Conservation (phyloP, 148 eudicot species). For the Limonium bicolor region DNA sequence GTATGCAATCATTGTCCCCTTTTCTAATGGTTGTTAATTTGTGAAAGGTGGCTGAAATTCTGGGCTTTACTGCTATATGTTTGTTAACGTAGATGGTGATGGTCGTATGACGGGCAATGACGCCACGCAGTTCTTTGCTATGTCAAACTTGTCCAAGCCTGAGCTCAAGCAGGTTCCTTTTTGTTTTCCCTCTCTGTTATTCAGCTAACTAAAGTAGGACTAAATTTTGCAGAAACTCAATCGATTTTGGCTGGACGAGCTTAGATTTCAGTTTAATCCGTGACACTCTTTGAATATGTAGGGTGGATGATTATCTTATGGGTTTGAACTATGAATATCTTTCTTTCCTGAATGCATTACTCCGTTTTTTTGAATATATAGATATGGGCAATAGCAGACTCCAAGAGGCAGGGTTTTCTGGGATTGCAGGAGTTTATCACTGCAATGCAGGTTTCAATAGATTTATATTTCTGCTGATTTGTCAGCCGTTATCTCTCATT, state of each 20-base stretch:
- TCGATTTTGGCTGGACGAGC: too few relatives aligned
- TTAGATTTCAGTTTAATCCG: neutral
- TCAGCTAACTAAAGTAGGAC: too few relatives aligned
- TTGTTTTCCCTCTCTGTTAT: too few relatives aligned
- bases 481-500: neutral
- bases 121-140: constrained; percentile 49
- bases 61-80: neutral
- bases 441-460: constrained; percentile 67
- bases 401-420: constrained; percentile 63
- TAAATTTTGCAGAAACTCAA: too few relatives aligned
- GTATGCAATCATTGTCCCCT: constrained; percentile 9
- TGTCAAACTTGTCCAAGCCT: constrained; percentile 53
- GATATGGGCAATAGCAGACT: constrained; percentile 87
- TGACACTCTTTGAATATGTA: too few relatives aligned
- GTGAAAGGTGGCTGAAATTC: neutral
- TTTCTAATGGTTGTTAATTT: neutral
- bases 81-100: constrained; percentile 44
- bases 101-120: constrained; percentile 74
- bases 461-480: neutral
- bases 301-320: too few relatives aligned
- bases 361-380: constrained; percentile 1
- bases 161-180: constrained; percentile 65
- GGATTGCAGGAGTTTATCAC: constrained; percentile 62
- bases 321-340: neutral
- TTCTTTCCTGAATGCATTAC: neutral